Conservation (phyloP, 2,329 filamentous ascomycete species). For the Xylariaceae sp. region DNA sequence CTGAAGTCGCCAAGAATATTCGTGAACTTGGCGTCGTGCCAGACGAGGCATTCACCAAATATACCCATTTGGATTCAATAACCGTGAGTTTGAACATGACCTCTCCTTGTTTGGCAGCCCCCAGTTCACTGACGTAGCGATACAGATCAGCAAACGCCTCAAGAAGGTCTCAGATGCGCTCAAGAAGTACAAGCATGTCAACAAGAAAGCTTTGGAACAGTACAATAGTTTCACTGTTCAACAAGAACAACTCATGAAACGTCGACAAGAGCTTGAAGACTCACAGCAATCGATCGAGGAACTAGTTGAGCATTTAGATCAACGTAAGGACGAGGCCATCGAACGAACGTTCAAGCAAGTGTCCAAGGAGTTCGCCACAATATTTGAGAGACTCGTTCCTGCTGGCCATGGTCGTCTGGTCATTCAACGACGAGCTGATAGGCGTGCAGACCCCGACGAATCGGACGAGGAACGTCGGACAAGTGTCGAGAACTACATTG, state of each 20-base stretch:
- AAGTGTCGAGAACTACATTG: constrained; percentile 89
- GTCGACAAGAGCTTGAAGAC: constrained; percentile 81
- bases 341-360: constrained; percentile 99
- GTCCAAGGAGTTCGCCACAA: constrained; percentile 84
- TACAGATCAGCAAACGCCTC: constrained; percentile 63
- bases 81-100: constrained; percentile 51
- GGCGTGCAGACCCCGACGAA: constrained; percentile 60
- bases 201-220: constrained; percentile 99
- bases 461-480: constrained; percentile 67
- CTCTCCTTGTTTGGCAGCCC: background rate
- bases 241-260: constrained; percentile 79
- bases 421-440: constrained; percentile 87
- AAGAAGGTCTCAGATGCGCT: constrained; percentile 89
- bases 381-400: constrained; percentile 93
- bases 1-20: constrained; percentile 83
- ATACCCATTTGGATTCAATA: constrained; percentile 77
- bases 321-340: constrained; percentile 95
- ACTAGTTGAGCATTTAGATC: constrained; percentile 87
- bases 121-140: constrained; percentile 20
- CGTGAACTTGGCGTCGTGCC: constrained; percentile 89
- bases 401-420: constrained; percentile 87
- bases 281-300: constrained; percentile 87
- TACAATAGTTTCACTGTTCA: constrained; percentile 96
- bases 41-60: constrained; percentile 90
- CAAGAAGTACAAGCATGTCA: constrained; percentile 97